Evolutionary conservation across 768 basidiomycete species (phyloP).

Genomic region (Lactarius hengduanensis): DNA sequence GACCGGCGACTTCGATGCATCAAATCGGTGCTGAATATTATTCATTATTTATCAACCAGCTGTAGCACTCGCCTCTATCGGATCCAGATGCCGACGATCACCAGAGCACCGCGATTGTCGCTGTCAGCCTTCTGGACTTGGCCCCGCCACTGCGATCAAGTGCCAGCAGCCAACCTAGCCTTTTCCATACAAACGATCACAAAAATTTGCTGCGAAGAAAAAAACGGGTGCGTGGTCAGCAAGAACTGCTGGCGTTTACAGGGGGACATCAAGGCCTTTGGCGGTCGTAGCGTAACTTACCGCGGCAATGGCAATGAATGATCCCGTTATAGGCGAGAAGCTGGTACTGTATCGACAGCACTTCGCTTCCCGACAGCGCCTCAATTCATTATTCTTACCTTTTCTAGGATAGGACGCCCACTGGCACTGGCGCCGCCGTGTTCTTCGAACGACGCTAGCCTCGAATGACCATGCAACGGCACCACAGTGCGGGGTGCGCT

Average conservation of each 20-base stretch:
- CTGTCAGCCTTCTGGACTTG: background rate
- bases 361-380: background rate
- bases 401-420: background rate
- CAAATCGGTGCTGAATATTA: conserved; percentile 1
- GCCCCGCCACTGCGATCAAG: background rate
- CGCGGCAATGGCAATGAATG: background rate
- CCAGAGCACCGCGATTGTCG: background rate
- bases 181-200: background rate
- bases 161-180: background rate
- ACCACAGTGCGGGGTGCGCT: background rate
- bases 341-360: background rate
- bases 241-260: background rate
- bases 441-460: background rate
- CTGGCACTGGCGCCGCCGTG: background rate
- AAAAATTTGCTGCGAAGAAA: background rate
- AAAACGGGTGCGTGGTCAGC: background rate
- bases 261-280: background rate
- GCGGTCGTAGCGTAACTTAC: background rate
- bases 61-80: background rate
- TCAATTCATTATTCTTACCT: background rate
- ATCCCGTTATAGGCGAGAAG: background rate
- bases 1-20: background rate
- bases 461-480: background rate
- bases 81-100: background rate
- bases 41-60: background rate